Conservation (phyloP, 768 basidiomycete species). For the Tylopilus sp. region DNA sequence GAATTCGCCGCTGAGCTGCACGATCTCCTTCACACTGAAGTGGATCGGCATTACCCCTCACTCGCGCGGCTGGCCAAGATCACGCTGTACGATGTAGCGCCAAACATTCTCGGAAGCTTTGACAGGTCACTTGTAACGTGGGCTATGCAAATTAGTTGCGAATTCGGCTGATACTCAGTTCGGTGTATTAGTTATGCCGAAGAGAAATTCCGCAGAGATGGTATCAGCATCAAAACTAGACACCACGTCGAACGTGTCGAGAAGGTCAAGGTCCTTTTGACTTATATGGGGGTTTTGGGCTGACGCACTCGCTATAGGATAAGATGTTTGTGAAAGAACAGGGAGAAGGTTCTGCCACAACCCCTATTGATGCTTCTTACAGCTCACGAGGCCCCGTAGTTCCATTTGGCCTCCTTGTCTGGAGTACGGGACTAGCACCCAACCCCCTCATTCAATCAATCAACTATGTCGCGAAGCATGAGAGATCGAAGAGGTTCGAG, state of each 20-base stretch:
- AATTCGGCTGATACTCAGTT: slow-evolving; percentile 2
- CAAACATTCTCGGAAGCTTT: slow-evolving; percentile 70
- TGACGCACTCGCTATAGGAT: slow-evolving; percentile 38
- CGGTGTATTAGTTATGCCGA: slow-evolving; percentile 52
- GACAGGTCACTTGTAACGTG: slow-evolving; percentile 64
- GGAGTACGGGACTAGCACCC: slow-evolving; percentile 82
- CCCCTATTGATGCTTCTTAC: slow-evolving; percentile 5
- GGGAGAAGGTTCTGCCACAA: slow-evolving; percentile 52
- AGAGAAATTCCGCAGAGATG: slow-evolving; percentile 68
- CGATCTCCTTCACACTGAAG: slow-evolving; percentile 69
- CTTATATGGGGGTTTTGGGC: slow-evolving; percentile 7
- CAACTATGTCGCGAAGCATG: slow-evolving; percentile 56
- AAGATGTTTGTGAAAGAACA: slow-evolving; percentile 68
- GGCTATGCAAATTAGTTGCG: slow-evolving; percentile 13
- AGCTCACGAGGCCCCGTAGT: slow-evolving; percentile 40
- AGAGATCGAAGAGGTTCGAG: slow-evolving; percentile 49
- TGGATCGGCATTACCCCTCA: slow-evolving; percentile 56
- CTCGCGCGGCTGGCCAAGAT: slow-evolving; percentile 66
- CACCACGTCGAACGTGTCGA: slow-evolving; percentile 73
- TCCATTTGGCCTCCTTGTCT: slow-evolving; percentile 78
- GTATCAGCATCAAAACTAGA: slow-evolving; percentile 66
- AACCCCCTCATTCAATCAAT: slow-evolving; percentile 74
- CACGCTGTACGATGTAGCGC: slow-evolving; percentile 79
- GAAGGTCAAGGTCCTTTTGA: slow-evolving; percentile 35
- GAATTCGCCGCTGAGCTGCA: slow-evolving; percentile 84